phyloP scores from a whole-genome alignment of 2,329 filamentous ascomycete species.

The Talaromyces sp. region DNA sequence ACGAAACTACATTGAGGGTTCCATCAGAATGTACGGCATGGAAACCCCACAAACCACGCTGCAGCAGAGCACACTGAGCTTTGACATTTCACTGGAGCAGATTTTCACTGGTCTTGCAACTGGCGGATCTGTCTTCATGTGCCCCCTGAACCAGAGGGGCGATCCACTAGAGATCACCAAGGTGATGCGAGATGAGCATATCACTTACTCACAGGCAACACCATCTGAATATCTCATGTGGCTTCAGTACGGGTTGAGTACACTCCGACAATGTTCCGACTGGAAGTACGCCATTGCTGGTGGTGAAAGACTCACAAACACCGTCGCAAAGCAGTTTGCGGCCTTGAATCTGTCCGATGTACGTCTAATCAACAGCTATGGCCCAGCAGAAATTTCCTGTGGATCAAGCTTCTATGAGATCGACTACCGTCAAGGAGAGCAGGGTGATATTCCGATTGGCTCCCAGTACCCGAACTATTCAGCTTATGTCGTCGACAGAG shows the following conservation, averaged over 20 bases:
- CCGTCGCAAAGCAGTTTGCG: constrained; percentile 2
- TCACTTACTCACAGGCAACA: constrained; percentile 17
- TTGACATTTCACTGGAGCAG: constrained; percentile 14
- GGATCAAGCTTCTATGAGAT: constrained; percentile 17
- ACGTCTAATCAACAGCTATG: constrained; percentile 12
- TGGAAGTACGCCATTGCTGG: constrained; percentile 7
- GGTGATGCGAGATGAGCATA: constrained; percentile 12
- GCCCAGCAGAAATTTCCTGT: constrained; percentile 14
- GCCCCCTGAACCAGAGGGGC: constrained; percentile 3
- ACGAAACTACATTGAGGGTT: constrained; percentile 17
- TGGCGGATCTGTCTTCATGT: constrained; percentile 14
- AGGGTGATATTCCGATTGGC: constrained; percentile 14
- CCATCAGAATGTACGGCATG: constrained; percentile 5
- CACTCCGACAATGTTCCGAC: not conserved
- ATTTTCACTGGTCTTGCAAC: constrained; percentile 13
- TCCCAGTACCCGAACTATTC: constrained; percentile 30
- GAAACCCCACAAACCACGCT: constrained; percentile 6
- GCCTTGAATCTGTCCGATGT: constrained; percentile 9
- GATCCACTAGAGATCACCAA: constrained; percentile 10
- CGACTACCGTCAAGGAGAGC: not conserved
- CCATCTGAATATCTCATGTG: constrained; percentile 17
- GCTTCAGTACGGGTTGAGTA: constrained; percentile 13
- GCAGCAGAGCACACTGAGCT: constrained; percentile 12
- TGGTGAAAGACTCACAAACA: not conserved
- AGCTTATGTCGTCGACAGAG: constrained; percentile 35